Base-by-base conservation (phyloP, 2,329 filamentous ascomycete species). In the Aspergillus awamori region DNA sequence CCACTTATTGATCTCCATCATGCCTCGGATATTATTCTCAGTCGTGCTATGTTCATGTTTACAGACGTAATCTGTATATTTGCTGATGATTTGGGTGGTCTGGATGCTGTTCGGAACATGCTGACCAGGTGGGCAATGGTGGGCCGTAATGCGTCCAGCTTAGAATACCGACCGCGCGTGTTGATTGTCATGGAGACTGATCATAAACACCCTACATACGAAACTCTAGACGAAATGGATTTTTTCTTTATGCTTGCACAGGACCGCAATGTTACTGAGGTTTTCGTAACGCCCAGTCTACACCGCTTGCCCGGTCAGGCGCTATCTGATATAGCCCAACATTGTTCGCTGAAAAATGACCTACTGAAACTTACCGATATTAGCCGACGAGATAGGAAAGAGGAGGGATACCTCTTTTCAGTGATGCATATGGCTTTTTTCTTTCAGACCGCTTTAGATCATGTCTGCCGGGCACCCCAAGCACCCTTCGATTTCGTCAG, bases 1-100 rank as follows among this genome's bases (percentile, higher is more conserved):
- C 4, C 22, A 13, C 11, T 54, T 22, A 24, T 48, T 24, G 11
- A 26, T 48, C 20, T 11, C 20, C 11, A 48, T 48, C 13, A 26
- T 24, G 20, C 11, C 20, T 48, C 22, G 2, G 11, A 48, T 48
- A 48, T 48, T 3, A 11, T 48, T 48, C 45, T 48, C 13, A 3
- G 22, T 5, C 20, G 11, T n/a, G 26, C 20, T 24, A 7, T 48
- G 7, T 38, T 38, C 30, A 22, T 54, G 33, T 54, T 54, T 15
- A 39, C 33, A 24, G 33, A 54, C 22, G n/a, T 54, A 13, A 41
- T 54, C 30, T 54, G 52, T 39, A 54, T 54, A 11, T 53, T 53
- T 26, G 26, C 26, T 15, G 26, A 53, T 53, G 49, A 53, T 33
- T 17, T 53, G 13, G 33, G 33, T 41, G 33, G 52, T 15, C 11